These are phyloP conservation scores for Asterochloris erici DNA, from an alignment of 139 green algal species.

Conservation along the genomic window DNA sequence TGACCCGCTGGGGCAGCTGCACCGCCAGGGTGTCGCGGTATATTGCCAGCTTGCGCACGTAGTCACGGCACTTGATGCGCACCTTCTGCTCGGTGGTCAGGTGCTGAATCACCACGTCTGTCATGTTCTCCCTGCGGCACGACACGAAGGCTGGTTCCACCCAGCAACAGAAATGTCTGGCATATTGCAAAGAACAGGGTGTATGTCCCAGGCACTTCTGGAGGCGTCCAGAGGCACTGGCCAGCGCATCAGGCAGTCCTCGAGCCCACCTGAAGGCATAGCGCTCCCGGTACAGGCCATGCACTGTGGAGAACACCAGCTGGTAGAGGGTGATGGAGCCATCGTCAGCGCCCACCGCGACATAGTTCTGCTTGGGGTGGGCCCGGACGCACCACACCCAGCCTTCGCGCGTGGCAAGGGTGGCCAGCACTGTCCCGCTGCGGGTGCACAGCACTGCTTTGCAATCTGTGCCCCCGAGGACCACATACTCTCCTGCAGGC, in stretches of 20 bases:
- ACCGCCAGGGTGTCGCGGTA: constrained; percentile 74
- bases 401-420: constrained; percentile 48
- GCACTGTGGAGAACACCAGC: constrained; percentile 65
- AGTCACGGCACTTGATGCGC: constrained; percentile 71
- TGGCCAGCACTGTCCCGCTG: constrained; percentile 60
- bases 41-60: constrained; percentile 80
- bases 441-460: constrained; percentile 58
- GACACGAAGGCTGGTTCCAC: too few species aligned
- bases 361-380: constrained; percentile 60
- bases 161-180: too few species aligned
- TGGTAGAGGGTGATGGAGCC: constrained; percentile 70
- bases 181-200: too few species aligned
- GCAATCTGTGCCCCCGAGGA: constrained; percentile 15
- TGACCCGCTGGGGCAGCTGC: constrained; percentile 67
- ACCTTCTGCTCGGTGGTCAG: constrained; percentile 79
- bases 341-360: constrained; percentile 71
- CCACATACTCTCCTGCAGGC: constrained; percentile 9
- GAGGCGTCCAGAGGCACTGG: background rate
- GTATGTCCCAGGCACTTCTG: background rate
- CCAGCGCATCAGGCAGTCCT: background rate
- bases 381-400: constrained; percentile 65
- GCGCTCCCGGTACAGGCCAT: constrained; percentile 69
- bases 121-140: constrained; percentile 68
- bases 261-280: constrained; percentile 43
- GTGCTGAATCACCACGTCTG: constrained; percentile 84